Percentiles rank a stretch among this genome's conserved stretches.
These are phyloP conservation scores for Talaromyces proteolyticus DNA, from an alignment of 495 filamentous ascomycete species.

Conservation along the genomic window DNA sequence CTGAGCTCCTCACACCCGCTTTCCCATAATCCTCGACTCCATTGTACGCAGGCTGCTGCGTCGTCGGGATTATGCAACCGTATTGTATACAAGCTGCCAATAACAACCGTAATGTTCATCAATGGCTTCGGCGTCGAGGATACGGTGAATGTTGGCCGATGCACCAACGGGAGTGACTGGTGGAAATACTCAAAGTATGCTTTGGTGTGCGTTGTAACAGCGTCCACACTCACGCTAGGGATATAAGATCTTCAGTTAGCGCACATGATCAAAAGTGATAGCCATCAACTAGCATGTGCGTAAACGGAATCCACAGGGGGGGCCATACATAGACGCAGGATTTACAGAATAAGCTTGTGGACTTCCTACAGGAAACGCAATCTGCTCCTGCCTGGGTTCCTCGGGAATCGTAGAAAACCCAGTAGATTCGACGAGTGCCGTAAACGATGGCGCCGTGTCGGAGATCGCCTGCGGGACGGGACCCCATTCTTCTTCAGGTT, in stretches of 20 bases:
- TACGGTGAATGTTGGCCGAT: constrained; percentile 10
- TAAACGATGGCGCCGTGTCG: neutral
- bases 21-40: neutral
- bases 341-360: neutral
- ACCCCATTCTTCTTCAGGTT: neutral
- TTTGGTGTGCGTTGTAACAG: constrained; percentile 7
- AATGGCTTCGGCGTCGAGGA: constrained; percentile 9
- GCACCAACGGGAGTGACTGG: constrained; percentile 9
- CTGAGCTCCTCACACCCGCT: neutral
- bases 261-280: neutral
- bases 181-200: constrained; percentile 12
- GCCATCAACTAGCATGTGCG: neutral
- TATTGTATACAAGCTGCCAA: constrained; percentile 7
- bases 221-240: constrained; percentile 3
- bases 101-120: constrained; percentile 7
- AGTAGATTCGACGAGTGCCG: neutral
- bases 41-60: neutral
- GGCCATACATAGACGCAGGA: neutral
- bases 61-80: neutral
- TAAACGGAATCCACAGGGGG: neutral
- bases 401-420: neutral
- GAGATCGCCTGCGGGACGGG: no score
- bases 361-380: neutral
- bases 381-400: neutral
- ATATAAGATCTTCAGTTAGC: constrained; percentile 1